These are phyloP conservation scores for Diutina mesorugosa DNA, from an alignment of 1,139 yeast species.

Conservation along the genomic window DNA sequence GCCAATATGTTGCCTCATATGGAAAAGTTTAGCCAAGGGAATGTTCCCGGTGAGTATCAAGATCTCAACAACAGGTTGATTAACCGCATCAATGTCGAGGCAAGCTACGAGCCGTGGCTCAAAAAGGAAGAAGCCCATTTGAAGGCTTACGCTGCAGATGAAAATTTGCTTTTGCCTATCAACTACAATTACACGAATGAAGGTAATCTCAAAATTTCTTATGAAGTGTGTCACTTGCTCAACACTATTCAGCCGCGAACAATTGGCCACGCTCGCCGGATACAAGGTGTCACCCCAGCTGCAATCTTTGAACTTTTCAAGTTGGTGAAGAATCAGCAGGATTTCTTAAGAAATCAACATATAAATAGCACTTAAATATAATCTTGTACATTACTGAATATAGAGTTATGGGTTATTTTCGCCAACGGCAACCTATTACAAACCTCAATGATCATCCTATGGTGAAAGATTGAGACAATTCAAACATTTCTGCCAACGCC, in stretches of 20 bases:
- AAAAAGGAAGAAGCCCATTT: constrained; percentile 59
- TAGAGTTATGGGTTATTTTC: background rate
- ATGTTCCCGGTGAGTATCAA: constrained; percentile 9
- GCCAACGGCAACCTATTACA: background rate
- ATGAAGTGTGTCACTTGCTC: constrained; percentile 61
- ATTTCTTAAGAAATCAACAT: background rate
- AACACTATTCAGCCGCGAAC: constrained; percentile 77
- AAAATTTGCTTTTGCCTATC: constrained; percentile 51
- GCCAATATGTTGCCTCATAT: constrained; percentile 21
- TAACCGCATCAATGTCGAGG: constrained; percentile 61
- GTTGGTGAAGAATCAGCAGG: constrained; percentile 14
- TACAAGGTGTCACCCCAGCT: constrained; percentile 90
- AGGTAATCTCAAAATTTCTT: constrained; percentile 40
- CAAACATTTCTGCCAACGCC: background rate
- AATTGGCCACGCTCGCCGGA: constrained; percentile 87
- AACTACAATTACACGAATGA: constrained; percentile 49
- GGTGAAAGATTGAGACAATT: background rate
- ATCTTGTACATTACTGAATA: background rate
- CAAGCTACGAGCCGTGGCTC: constrained; percentile 74
- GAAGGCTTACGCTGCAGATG: constrained; percentile 75
- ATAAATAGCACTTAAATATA: background rate
- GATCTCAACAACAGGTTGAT: constrained; percentile 39
- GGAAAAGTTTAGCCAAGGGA: constrained; percentile 9
- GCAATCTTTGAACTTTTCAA: constrained; percentile 57
- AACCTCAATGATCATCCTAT: background rate